These are phyloP conservation scores for Wickerhamiella kurtzmanii DNA, from an alignment of 805 yeast genomes.

Conservation along the genomic window DNA sequence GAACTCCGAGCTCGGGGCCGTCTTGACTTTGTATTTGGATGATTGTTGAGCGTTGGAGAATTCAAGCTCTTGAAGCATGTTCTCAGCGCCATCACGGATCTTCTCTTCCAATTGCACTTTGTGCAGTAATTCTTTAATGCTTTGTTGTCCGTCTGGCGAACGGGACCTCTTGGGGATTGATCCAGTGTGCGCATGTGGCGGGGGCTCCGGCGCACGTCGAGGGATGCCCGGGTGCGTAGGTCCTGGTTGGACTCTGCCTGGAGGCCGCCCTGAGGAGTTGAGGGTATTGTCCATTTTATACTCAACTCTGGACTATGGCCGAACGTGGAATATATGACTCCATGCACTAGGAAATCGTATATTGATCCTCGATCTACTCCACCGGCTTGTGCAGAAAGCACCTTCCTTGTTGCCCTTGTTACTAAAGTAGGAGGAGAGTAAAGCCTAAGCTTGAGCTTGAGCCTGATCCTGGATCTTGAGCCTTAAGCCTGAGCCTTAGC, in stretches of 20 bases:
- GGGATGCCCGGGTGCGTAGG: not conserved
- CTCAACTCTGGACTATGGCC: no score
- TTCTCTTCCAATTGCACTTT: slow-evolving; percentile 26
- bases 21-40: slow-evolving; percentile 17
- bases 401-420: no score
- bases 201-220: not conserved
- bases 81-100: slow-evolving; percentile 28
- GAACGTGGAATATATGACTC: no score
- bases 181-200: not conserved
- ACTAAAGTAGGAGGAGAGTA: no score
- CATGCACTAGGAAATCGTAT: no score
- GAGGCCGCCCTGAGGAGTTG: not conserved
- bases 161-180: not conserved
- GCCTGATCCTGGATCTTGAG: no score
- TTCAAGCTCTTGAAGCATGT: slow-evolving; percentile 24
- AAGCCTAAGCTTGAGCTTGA: no score
- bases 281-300: not conserved
- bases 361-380: no score
- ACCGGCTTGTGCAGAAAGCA: no score
- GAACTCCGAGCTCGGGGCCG: not conserved
- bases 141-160: not conserved
- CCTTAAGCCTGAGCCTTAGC: no score
- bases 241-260: not conserved
- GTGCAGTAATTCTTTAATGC: slow-evolving; percentile 18
- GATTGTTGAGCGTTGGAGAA: not conserved